Percentiles rank a stretch among this genome's conserved stretches.
Conservation (phyloP, 768 basidiomycete genomes). For the Dioszegia aurantiaca region DNA sequence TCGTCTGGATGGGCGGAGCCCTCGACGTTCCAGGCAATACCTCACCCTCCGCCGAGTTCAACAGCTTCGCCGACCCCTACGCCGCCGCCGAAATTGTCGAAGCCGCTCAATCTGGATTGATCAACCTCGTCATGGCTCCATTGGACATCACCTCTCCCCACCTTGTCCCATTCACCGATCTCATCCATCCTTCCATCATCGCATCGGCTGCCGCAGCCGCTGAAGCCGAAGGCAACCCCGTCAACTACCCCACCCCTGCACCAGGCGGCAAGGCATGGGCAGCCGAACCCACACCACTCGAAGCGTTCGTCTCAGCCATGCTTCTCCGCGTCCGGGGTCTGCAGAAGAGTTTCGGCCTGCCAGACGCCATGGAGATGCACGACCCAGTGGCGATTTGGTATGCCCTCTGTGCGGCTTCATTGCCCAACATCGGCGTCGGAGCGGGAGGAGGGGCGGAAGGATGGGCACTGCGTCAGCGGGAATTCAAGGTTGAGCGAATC, state of each 20-base stretch:
- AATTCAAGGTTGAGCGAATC: conserved; percentile 67
- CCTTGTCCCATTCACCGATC: conserved; percentile 64
- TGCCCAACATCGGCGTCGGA: conserved; percentile 21
- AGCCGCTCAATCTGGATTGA: conserved; percentile 56
- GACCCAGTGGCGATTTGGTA: conserved; percentile 89
- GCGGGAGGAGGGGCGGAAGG: conserved; percentile 53
- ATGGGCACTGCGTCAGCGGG: conserved; percentile 61
- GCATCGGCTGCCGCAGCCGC: not conserved
- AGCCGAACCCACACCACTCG: conserved; percentile 55
- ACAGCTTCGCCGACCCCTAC: conserved; percentile 75
- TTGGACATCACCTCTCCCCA: conserved; percentile 81
- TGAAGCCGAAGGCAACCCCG: not conserved
- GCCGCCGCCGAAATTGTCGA: conserved; percentile 67
- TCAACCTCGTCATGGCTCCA: conserved; percentile 58
- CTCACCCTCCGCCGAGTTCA: conserved; percentile 77
- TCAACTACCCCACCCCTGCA: not conserved
- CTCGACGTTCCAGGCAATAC: conserved; percentile 88
- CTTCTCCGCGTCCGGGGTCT: conserved; percentile 70
- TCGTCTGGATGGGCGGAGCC: conserved; percentile 91
- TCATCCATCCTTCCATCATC: conserved; percentile 59
- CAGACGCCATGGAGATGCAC: conserved; percentile 81
- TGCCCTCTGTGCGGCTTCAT: conserved; percentile 60
- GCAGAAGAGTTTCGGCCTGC: conserved; percentile 72
- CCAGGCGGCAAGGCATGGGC: conserved; percentile 4
- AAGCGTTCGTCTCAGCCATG: conserved; percentile 68